Percentiles rank a stretch among this genome's conserved stretches.
These are phyloP conservation scores for Rhizomucor miehei DNA, from an alignment of 371 early-diverging fungal genomes.

Conservation along the genomic window DNA sequence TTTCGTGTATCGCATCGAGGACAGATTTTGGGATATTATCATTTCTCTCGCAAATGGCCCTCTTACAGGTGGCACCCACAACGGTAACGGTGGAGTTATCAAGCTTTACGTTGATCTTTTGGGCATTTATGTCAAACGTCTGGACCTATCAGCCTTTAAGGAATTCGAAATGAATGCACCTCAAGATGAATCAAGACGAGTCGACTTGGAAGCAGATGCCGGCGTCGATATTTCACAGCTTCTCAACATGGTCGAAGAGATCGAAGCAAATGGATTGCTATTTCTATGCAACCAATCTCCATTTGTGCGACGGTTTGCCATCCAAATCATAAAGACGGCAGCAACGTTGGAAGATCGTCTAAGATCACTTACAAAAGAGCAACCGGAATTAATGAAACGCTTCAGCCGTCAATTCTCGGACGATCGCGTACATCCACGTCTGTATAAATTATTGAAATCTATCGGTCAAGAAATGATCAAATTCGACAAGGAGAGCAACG, in stretches of 20 bases:
- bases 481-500: constrained; percentile 49
- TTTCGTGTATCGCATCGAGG: constrained; percentile 59
- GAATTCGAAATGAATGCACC: constrained; percentile 10
- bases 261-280: constrained; percentile 74
- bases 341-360: constrained; percentile 49
- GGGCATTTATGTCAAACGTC: constrained; percentile 36
- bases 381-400: constrained; percentile 4
- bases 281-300: constrained; percentile 67
- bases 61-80: constrained; percentile 9
- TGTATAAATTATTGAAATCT: constrained; percentile 42
- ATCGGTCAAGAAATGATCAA: constrained; percentile 52
- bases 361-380: constrained; percentile 11
- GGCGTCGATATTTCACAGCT: constrained; percentile 22
- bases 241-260: constrained; percentile 61
- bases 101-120: constrained; percentile 42
- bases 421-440: constrained; percentile 19
- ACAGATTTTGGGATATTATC: constrained; percentile 56
- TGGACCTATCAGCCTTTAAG: constrained; percentile 23
- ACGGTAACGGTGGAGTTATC: constrained; percentile 29
- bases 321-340: constrained; percentile 58
- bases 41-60: constrained; percentile 40
- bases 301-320: constrained; percentile 55
- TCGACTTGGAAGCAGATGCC: constrained; percentile 9
- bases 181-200: neutral
- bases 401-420: constrained; percentile 7